Conservation (phyloP, 768 basidiomycete species). For the Hygrocybe coccinea region DNA sequence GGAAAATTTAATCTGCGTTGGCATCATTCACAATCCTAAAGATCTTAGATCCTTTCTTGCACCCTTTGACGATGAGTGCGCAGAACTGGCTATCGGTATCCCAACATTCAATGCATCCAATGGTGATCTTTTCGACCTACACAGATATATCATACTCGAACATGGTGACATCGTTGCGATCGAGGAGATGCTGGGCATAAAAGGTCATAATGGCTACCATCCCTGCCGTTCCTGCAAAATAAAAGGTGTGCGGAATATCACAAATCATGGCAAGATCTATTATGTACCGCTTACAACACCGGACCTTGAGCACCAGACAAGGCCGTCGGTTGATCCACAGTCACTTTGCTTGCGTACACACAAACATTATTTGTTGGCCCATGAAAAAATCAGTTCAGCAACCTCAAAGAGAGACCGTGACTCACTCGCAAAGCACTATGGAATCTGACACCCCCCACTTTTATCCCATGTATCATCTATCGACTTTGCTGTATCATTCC, state of each 20-base stretch:
- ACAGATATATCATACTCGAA: constrained; percentile 25
- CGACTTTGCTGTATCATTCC: constrained; percentile 28
- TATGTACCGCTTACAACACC: constrained; percentile 23
- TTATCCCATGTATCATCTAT: constrained; percentile 26
- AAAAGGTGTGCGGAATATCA: constrained; percentile 16
- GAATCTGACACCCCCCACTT: constrained; percentile 28
- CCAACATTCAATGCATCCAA: constrained; percentile 29
- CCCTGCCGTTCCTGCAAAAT: constrained; percentile 37
- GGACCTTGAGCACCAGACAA: background rate
- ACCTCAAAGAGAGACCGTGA: constrained; percentile 5
- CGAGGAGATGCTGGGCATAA: constrained; percentile 28
- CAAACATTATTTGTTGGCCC: constrained; percentile 7
- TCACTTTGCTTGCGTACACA: constrained; percentile 22
- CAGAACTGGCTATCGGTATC: constrained; percentile 34
- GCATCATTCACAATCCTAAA: constrained; percentile 40
- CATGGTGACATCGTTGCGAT: constrained; percentile 34
- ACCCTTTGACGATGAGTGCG: constrained; percentile 37
- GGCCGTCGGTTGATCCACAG: constrained; percentile 6
- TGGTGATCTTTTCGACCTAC: constrained; percentile 20
- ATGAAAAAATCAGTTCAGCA: background rate
- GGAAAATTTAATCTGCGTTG: constrained; percentile 34
- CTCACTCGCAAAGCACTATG: constrained; percentile 20
- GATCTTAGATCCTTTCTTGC: constrained; percentile 41
- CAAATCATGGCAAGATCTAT: constrained; percentile 12
- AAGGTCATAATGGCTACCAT: constrained; percentile 32